These are phyloP conservation scores for Gossypium herbaceum DNA, from an alignment of 345 rosid genomes.

Conservation along the genomic window DNA sequence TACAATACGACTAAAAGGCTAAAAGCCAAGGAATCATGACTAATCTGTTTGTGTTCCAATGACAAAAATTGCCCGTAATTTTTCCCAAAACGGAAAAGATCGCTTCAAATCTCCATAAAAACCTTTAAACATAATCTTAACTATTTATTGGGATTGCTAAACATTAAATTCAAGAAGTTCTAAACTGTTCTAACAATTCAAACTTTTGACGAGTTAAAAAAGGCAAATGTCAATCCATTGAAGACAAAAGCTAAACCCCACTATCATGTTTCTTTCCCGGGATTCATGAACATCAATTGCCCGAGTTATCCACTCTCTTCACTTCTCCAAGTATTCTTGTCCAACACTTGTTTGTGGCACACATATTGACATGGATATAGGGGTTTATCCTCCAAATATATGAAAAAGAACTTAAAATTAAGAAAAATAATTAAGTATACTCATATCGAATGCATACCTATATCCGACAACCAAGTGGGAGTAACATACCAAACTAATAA, in stretches of 20 bases:
- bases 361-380: no score
- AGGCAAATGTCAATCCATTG: not conserved
- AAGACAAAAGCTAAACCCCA: slow-evolving; percentile 2
- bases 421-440: no score
- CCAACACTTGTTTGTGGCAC: no score
- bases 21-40: not conserved
- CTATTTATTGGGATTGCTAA: not conserved
- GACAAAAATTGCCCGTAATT: not conserved
- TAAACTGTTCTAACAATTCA: not conserved
- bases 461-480: not conserved
- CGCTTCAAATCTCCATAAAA: not conserved
- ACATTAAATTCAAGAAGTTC: not conserved
- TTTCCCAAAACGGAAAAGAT: not conserved
- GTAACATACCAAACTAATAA: not conserved
- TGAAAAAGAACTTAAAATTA: no score
- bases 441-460: not conserved
- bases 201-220: not conserved
- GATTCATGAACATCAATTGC: not conserved
- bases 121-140: not conserved
- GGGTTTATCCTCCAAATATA: no score
- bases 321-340: not conserved
- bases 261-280: not conserved
- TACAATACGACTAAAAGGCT: not conserved
- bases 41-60: not conserved
- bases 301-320: not conserved